Conservation (phyloP, 768 basidiomycete species). For the Trametes cinnabarina region DNA sequence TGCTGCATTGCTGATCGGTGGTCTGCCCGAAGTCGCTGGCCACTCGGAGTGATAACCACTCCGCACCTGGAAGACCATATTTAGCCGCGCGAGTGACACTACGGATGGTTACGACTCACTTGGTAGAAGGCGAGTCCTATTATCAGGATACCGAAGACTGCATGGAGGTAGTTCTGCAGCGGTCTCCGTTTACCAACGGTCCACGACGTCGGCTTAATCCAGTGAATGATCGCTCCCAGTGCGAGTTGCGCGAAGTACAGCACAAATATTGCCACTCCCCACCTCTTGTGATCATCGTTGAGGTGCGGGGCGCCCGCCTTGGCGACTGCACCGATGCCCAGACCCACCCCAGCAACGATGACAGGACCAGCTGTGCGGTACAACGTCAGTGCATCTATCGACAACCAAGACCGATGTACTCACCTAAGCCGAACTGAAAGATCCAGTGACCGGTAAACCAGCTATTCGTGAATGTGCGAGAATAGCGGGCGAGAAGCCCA, state of each 20-base stretch:
- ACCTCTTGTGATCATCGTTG: conserved; percentile 48
- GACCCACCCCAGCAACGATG: conserved; percentile 48
- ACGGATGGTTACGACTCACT: conserved; percentile 21
- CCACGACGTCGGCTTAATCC: conserved; percentile 43
- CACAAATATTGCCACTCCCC: conserved; percentile 51
- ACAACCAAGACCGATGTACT: conserved; percentile 1
- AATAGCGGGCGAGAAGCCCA: conserved; percentile 52
- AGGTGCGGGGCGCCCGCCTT: conserved; percentile 34
- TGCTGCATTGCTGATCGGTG: conserved; percentile 23
- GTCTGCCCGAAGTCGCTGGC: conserved; percentile 27
- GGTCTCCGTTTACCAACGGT: conserved; percentile 38
- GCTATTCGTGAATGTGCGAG: conserved; percentile 48
- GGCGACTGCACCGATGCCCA: conserved; percentile 40
- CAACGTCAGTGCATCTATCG: neutral
- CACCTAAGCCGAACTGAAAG: conserved; percentile 46
- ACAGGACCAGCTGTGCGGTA: conserved; percentile 43
- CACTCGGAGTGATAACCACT: conserved; percentile 40
- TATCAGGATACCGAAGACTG: conserved; percentile 51
- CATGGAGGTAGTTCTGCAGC: conserved; percentile 43
- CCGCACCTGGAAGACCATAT: conserved; percentile 39
- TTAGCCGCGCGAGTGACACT: conserved; percentile 22
- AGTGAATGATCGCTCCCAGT: conserved; percentile 53
- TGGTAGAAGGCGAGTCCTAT: conserved; percentile 51
- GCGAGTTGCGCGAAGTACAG: conserved; percentile 51
- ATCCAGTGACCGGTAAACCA: conserved; percentile 45